Evolutionary conservation across 1,284 basidiomycete genomes (phyloP).

Genomic region (Irpex sp.): DNA sequence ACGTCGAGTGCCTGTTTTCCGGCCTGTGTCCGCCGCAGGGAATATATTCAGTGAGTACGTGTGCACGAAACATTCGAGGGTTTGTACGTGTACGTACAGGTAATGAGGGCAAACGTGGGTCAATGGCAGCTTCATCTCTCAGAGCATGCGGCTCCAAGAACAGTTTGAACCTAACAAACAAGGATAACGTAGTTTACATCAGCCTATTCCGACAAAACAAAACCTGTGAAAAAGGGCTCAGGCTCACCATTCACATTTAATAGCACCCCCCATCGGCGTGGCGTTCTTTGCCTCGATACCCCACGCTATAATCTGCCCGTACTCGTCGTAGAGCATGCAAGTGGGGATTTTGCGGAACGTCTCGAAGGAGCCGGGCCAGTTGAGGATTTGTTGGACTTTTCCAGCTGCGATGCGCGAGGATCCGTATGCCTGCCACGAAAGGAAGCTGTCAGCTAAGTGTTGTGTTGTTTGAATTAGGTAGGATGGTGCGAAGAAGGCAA

Average conservation of each 20-base stretch:
- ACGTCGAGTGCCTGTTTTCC: conserved; percentile 72
- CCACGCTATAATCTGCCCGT: conserved; percentile 70
- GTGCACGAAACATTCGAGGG: background rate
- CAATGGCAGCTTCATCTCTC: conserved; percentile 61
- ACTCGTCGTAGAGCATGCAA: conserved; percentile 70
- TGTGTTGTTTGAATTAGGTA: no score
- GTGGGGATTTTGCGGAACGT: conserved; percentile 81
- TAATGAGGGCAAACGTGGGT: conserved; percentile 73
- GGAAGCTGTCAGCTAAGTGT: background rate
- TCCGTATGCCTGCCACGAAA: conserved; percentile 56
- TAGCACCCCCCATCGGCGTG: conserved; percentile 58
- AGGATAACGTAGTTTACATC: conserved; percentile 19
- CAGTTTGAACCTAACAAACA: conserved; percentile 62
- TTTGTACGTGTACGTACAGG: conserved; percentile 45
- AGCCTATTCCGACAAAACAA: conserved; percentile 6
- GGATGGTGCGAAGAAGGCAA: no score
- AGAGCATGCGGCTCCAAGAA: conserved; percentile 76
- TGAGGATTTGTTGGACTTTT: conserved; percentile 71
- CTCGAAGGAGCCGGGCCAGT: conserved; percentile 76
- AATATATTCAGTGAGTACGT: background rate
- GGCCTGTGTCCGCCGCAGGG: conserved; percentile 37
- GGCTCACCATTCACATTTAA: conserved; percentile 64
- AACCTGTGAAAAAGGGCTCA: background rate
- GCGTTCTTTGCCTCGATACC: conserved; percentile 79
- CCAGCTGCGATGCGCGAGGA: conserved; percentile 79